These are phyloP conservation scores for Myxozyma kluyveri DNA, from an alignment of 805 yeast species.

Conservation along the genomic window DNA sequence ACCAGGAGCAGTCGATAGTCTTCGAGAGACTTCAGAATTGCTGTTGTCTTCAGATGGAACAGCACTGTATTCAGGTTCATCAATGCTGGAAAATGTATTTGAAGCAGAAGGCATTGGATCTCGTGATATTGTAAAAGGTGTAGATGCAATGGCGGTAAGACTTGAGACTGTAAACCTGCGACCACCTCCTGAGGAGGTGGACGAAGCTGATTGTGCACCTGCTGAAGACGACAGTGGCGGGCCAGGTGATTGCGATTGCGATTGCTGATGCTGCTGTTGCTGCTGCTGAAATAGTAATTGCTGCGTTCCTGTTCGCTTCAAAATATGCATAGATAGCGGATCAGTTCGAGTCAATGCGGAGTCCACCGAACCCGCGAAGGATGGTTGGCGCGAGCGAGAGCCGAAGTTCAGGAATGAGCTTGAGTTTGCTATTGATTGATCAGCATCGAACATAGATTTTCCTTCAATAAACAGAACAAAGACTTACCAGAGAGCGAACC, in stretches of 20 bases:
- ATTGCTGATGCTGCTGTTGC: background rate
- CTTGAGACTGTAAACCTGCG: background rate
- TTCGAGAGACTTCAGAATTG: too few species aligned
- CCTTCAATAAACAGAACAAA: too few species aligned
- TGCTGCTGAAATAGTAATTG: background rate
- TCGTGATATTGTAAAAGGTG: background rate
- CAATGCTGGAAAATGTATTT: too few species aligned
- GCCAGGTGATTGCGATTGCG: background rate
- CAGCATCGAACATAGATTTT: too few species aligned
- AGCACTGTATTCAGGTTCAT: too few species aligned
- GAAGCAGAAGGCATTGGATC: too few species aligned
- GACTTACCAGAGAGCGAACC: too few species aligned
- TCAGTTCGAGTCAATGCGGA: conserved; percentile 11
- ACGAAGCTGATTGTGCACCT: conserved; percentile 7
- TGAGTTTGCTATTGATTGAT: too few species aligned
- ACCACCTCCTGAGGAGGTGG: conserved; percentile 1
- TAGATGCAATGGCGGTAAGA: conserved; percentile 1
- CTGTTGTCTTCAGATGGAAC: too few species aligned
- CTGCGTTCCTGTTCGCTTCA: conserved; percentile 24
- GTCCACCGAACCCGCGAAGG: background rate
- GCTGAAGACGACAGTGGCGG: background rate
- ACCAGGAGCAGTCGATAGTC: too few species aligned
- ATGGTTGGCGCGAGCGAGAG: too few species aligned
- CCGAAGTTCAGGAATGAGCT: too few species aligned
- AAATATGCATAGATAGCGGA: conserved; percentile 22